Percentiles rank a stretch among this genome's conserved stretches.
Conservation (phyloP, 2,329 filamentous ascomycete species). For the Ophiocordyceps australis region DNA sequence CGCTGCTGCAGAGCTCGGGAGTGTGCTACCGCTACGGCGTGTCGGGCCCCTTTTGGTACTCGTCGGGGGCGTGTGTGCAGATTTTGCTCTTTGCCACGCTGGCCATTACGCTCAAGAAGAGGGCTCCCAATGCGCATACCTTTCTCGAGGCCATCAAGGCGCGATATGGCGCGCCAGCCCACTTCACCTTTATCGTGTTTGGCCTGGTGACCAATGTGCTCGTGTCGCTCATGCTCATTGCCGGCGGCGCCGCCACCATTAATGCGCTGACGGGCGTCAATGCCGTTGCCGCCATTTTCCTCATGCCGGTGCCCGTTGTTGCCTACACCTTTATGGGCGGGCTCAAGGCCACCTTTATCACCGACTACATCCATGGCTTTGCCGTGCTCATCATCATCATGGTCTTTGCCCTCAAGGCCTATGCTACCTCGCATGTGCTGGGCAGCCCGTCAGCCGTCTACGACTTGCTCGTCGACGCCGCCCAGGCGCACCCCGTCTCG, state of each 20-base stretch:
- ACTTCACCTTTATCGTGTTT: conserved; percentile 67
- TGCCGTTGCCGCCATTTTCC: conserved; percentile 51
- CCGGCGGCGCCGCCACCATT: conserved; percentile 51
- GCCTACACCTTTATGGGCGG: conserved; percentile 63
- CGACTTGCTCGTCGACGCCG: conserved; percentile 54
- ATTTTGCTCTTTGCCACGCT: conserved; percentile 81
- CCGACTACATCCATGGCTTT: conserved; percentile 77
- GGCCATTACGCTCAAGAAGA: conserved; percentile 75
- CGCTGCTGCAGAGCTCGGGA: conserved; percentile 59
- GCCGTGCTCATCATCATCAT: conserved; percentile 72
- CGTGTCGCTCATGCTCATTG: conserved; percentile 77
- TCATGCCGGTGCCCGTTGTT: conserved; percentile 20
- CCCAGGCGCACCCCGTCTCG: conserved; percentile 51
- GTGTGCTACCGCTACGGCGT: conserved; percentile 69
- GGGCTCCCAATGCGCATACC: conserved; percentile 72
- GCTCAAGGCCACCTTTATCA: conserved; percentile 76
- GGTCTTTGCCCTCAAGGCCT: conserved; percentile 67
- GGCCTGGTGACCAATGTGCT: conserved; percentile 73
- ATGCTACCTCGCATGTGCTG: conserved; percentile 52
- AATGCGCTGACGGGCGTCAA: conserved; percentile 21
- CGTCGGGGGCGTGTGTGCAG: conserved; percentile 60
- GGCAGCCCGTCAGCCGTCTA: conserved; percentile 65
- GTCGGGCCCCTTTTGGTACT: conserved; percentile 42
- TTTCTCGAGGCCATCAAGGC: conserved; percentile 73
- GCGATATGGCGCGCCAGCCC: conserved; percentile 54